A percentile compares a stretch with the other conserved stretches of the same genome.
These are phyloP conservation scores for Rhodotorula sp. DNA, from an alignment of 1,284 basidiomycete species.

Conservation along the genomic window DNA sequence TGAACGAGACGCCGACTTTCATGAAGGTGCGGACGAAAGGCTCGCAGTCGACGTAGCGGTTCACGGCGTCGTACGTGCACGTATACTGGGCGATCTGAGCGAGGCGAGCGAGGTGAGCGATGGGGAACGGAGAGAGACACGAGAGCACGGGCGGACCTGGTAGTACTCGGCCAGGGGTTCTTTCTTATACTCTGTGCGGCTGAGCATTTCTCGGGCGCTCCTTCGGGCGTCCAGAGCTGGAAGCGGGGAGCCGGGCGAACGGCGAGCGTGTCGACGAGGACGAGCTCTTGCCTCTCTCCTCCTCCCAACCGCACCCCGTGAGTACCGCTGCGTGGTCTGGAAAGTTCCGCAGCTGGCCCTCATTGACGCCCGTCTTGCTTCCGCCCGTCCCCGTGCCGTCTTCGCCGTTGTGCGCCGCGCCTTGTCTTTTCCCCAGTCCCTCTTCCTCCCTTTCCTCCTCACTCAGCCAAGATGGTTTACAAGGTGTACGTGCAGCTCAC, in stretches of 20 bases:
- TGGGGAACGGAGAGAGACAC: background rate
- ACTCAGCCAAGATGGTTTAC: slow-evolving; percentile 28
- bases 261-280: too few relatives aligned
- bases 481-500: slow-evolving; percentile 31
- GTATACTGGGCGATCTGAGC: slow-evolving; percentile 32
- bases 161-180: slow-evolving; percentile 5
- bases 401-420: background rate
- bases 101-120: background rate
- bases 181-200: background rate
- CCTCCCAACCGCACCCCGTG: slow-evolving; percentile 4
- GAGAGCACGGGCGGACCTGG: slow-evolving; percentile 15
- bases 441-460: background rate
- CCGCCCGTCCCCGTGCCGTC: background rate
- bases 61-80: slow-evolving; percentile 22
- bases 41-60: slow-evolving; percentile 20
- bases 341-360: background rate
- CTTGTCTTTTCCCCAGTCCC: background rate
- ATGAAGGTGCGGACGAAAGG: slow-evolving; percentile 39
- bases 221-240: background rate
- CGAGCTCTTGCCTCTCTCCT: background rate
- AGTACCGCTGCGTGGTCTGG: background rate
- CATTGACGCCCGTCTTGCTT: too few relatives aligned
- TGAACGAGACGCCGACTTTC: slow-evolving; percentile 5
- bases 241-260: background rate
- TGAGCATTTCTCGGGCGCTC: background rate